Conservation (phyloP, 306 rosid species). For the Canavalia gladiata region DNA sequence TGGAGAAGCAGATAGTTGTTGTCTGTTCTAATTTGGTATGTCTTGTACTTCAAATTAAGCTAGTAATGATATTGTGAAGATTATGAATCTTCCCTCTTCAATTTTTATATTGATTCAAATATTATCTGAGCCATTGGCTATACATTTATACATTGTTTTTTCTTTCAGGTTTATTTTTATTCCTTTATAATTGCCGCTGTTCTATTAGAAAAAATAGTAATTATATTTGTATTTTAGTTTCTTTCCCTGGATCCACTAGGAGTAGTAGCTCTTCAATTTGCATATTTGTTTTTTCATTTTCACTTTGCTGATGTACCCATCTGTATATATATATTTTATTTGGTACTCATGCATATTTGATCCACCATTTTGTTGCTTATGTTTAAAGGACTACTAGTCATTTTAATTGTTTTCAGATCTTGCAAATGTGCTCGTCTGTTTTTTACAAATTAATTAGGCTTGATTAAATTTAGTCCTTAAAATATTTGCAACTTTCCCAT, state of each 20-base stretch:
- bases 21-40: slow-evolving; percentile 94
- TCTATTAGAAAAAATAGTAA: background rate
- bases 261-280: background rate
- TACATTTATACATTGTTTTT: slow-evolving; percentile 20
- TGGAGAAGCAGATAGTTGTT: slow-evolving; percentile 92
- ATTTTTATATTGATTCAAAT: slow-evolving; percentile 29
- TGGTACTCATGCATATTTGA: slow-evolving; percentile 3
- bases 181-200: slow-evolving; percentile 32
- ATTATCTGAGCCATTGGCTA: slow-evolving; percentile 20
- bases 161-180: slow-evolving; percentile 8
- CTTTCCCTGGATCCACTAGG: slow-evolving; percentile 6
- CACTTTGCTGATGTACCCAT: slow-evolving; percentile 3
- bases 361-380: slow-evolving; percentile 23
- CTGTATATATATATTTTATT: too few species aligned
- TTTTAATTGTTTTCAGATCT: slow-evolving; percentile 39
- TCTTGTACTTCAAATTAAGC: slow-evolving; percentile 39
- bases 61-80: slow-evolving; percentile 40
- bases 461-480: too few species aligned
- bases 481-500: too few species aligned
- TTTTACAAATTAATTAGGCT: slow-evolving; percentile 13
- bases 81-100: slow-evolving; percentile 18
- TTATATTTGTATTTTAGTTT: background rate
- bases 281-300: slow-evolving; percentile 25
- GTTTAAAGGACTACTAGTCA: background rate
- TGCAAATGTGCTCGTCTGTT: slow-evolving; percentile 14